A percentile compares a stretch with the other conserved stretches of the same genome.
These are phyloP conservation scores for Rutstroemia sp. DNA, from an alignment of 2,329 filamentous ascomycete species.

Conservation along the genomic window DNA sequence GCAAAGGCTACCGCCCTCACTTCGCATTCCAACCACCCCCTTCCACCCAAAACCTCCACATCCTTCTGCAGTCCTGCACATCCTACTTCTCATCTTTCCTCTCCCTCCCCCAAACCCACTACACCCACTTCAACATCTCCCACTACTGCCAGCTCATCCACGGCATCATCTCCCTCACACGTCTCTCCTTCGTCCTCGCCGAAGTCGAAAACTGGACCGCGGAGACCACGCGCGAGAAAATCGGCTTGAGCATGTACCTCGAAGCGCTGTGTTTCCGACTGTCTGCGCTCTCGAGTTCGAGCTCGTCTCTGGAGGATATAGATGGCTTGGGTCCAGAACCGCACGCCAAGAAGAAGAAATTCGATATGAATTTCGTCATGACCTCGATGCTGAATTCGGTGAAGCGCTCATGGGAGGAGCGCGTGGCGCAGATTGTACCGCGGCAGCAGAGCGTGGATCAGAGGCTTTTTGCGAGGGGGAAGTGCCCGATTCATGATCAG, in stretches of 20 bases:
- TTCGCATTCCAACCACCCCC: conserved; percentile 5
- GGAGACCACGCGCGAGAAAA: conserved; percentile 16
- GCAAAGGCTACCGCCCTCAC: conserved; percentile 12
- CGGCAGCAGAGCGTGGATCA: neutral
- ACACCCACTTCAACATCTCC: conserved; percentile 15
- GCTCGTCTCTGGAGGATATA: neutral
- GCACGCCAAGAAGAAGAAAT: neutral
- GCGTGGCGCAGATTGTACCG: neutral
- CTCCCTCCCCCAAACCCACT: conserved; percentile 18
- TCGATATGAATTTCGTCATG: neutral
- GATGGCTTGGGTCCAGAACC: neutral
- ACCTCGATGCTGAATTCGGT: neutral
- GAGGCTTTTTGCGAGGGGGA: neutral
- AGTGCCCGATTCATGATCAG: conserved; percentile 4
- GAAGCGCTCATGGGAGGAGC: neutral
- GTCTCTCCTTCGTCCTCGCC: conserved; percentile 26
- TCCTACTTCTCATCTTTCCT: conserved; percentile 23
- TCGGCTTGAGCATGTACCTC: conserved; percentile 25
- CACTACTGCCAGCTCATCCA: conserved; percentile 21
- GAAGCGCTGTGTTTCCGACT: conserved; percentile 25
- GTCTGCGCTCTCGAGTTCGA: conserved; percentile 12
- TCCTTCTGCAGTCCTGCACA: conserved; percentile 9
- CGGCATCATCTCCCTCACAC: conserved; percentile 16
- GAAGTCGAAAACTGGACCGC: conserved; percentile 19
- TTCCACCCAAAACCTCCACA: neutral